phyloP scores from a whole-genome alignment of 768 basidiomycete genomes.

The Tylopilus sp. region DNA sequence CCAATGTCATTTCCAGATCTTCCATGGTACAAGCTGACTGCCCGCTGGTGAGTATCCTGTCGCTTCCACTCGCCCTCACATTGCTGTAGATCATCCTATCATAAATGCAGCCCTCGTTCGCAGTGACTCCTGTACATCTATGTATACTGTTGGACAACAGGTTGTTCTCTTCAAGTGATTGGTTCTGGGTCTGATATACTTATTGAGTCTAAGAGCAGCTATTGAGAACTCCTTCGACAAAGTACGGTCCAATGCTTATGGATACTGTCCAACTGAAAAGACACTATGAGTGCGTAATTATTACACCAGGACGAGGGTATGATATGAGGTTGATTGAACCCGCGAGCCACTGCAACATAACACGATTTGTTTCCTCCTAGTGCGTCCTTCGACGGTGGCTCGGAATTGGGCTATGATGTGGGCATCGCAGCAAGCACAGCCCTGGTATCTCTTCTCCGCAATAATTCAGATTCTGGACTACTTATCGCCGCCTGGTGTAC shows the following conservation, averaged over 20 bases:
- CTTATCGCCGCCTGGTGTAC: slow-evolving; percentile 14
- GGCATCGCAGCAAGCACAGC: slow-evolving; percentile 11
- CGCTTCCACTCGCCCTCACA: background rate
- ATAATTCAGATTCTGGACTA: slow-evolving; percentile 6
- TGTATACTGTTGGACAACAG: too few relatives aligned
- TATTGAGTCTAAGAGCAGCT: too few relatives aligned
- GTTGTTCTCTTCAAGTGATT: too few relatives aligned
- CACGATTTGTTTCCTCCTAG: background rate
- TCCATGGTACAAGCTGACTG: background rate
- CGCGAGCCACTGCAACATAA: background rate
- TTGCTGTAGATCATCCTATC: background rate
- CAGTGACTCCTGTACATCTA: too few relatives aligned
- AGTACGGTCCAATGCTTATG: too few relatives aligned
- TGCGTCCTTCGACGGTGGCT: background rate
- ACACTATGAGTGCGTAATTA: background rate
- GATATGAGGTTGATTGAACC: background rate
- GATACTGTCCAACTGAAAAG: too few relatives aligned
- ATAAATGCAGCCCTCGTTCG: background rate
- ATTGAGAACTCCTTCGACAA: too few relatives aligned
- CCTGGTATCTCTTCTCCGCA: background rate
- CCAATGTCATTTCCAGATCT: slow-evolving; percentile 1
- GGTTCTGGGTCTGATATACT: too few relatives aligned
- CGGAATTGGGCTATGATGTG: background rate
- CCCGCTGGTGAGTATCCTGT: background rate
- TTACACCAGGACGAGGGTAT: background rate